Conservation (phyloP, 192 early-diverging fungal species). For the Coemansia sp. region DNA sequence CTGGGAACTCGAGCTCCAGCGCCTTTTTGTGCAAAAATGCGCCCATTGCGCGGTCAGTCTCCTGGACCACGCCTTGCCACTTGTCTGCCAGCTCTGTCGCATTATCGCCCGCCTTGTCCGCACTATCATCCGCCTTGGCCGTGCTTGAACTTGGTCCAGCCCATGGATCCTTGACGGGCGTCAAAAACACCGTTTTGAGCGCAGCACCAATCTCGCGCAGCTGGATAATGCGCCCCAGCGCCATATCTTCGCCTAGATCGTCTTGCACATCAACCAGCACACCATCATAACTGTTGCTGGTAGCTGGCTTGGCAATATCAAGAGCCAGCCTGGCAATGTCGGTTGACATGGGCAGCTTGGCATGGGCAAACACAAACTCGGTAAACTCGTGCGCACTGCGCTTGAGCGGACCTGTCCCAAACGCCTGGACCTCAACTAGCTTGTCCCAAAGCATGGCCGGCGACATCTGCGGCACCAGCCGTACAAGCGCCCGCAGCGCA, state of each 20-base stretch:
- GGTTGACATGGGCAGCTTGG: constrained; percentile 28
- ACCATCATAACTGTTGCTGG: not conserved
- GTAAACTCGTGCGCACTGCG: constrained; percentile 28
- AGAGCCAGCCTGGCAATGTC: constrained; percentile 28
- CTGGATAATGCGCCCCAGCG: constrained; percentile 16
- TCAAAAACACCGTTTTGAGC: constrained; percentile 45
- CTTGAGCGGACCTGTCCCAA: constrained; percentile 20
- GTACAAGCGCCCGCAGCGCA: constrained; percentile 78
- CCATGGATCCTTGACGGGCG: constrained; percentile 37
- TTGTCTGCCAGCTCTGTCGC: not conserved
- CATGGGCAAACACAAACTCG: constrained; percentile 26
- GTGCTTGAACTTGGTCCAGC: not conserved
- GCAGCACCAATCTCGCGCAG: constrained; percentile 44
- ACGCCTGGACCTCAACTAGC: constrained; percentile 40
- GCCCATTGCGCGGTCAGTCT: constrained; percentile 16
- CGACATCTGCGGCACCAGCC: constrained; percentile 59
- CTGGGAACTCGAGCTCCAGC: constrained; percentile 55
- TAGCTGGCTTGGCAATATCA: constrained; percentile 17
- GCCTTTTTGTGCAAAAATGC: constrained; percentile 56
- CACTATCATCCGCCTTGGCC: not conserved
- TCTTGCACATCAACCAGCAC: not conserved
- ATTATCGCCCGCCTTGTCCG: not conserved
- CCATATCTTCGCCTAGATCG: not conserved
- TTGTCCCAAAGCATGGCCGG: constrained; percentile 50
- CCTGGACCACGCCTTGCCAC: constrained; percentile 4